Conservation (phyloP, 805 yeast species). For the Candida mattraensis region DNA sequence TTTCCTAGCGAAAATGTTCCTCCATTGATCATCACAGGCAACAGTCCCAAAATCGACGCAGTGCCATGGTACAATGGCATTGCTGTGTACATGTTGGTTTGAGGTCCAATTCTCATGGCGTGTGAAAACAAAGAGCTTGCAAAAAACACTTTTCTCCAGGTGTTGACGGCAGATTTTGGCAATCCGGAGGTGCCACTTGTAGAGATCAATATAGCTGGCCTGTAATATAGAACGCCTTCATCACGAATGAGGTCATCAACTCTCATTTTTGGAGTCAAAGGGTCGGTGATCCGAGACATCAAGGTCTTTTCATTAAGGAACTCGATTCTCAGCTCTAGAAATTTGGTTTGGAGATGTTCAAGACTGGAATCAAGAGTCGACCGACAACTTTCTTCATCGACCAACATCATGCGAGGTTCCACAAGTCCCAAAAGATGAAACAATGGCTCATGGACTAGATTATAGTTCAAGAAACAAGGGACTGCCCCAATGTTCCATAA, state of each 20-base stretch:
- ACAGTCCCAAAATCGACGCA: constrained; percentile 81
- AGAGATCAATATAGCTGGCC: constrained; percentile 72
- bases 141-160: constrained; percentile 81
- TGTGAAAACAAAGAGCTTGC: constrained; percentile 71
- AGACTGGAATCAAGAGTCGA: constrained; percentile 45
- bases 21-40: constrained; percentile 60
- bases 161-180: constrained; percentile 91
- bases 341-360: constrained; percentile 34
- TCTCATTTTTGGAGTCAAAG: constrained; percentile 48
- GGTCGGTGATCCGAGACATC: constrained; percentile 13
- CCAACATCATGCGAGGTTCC: constrained; percentile 60
- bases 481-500: constrained; percentile 89
- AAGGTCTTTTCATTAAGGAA: constrained; percentile 23
- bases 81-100: constrained; percentile 73
- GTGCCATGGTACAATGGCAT: constrained; percentile 97
- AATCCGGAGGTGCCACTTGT: constrained; percentile 95
- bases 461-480: constrained; percentile 86
- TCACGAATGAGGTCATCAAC: constrained; percentile 59
- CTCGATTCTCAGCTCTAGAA: constrained; percentile 30
- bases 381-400: constrained; percentile 67
- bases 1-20: constrained; percentile 76
- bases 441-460: constrained; percentile 68
- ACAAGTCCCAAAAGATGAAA: constrained; percentile 78
- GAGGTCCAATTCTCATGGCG: constrained; percentile 56
- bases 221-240: constrained; percentile 53